Base-by-base conservation (phyloP, 192 early-diverging fungal species). In the Endogone sp. region DNA sequence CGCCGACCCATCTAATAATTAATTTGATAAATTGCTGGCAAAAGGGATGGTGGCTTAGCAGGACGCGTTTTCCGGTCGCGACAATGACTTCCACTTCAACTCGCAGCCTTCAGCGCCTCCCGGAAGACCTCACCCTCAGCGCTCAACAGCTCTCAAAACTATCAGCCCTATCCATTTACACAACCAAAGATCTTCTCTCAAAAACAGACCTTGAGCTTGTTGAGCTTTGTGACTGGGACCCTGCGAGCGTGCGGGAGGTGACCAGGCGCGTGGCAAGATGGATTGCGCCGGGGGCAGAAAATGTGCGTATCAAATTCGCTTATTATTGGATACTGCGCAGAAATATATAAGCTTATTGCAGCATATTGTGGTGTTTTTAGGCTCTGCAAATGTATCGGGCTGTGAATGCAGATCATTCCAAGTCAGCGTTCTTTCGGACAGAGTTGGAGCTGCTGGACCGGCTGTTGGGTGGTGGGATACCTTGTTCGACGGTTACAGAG, bases 381-480 rank as follows among this genome's bases (percentile, higher is more conserved):
- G 37, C 16, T 49, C 16, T 6, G 0, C 9, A 49, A 11, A 49
- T 49, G 37, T 49, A 49, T 49, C 37, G 16, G 6, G 37, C 37
- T 6, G 37, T 16, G 37, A 16, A 49, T 16, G 37, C 37, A 16
- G 16, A 49, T 49, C 9, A 6, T 6, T 6, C 37, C 6, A 49
- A 49, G 37, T 16, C 37, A 6, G 37, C 37, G 6, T 49, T 49
- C 37, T 49, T 49, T 6, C 6, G 16, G 37, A 49, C 37, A 16
- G 37, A 16, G 37, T 49, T 49, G 37, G 37, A 49, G 9, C 9
- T 16, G 37, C 2, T 64, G 63, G 63, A 64, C 11, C n/a, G 8
- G 21, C 37, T 55, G 23, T 64, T 64, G 26, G 63, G 63, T 4
- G 63, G 63, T 8, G 63, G 63, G 4, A 4, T 64, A 11, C 63